phyloP scores from a whole-genome alignment of 2,329 filamentous ascomycete genomes.

The Tolypocladium cylindrosporum region DNA sequence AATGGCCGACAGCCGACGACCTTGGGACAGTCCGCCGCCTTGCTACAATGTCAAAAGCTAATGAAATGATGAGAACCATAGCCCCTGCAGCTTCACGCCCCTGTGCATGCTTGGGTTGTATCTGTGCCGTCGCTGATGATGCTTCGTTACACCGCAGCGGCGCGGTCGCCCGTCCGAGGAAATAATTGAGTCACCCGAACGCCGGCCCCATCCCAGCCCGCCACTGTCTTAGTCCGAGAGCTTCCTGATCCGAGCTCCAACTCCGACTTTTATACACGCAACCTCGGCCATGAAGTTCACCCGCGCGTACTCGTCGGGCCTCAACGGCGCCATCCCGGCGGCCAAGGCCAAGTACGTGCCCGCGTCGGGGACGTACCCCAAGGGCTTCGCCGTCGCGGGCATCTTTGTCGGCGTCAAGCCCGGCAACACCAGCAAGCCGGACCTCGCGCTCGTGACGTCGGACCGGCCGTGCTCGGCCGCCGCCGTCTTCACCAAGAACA shows the following conservation, averaged over 20 bases:
- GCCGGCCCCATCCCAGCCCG: background rate
- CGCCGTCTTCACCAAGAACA: slow-evolving; percentile 95
- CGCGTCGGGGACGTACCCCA: slow-evolving; percentile 73
- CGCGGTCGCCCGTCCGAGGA: background rate
- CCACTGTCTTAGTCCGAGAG: background rate
- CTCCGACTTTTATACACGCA: background rate
- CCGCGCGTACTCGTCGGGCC: slow-evolving; percentile 22
- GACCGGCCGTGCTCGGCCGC: slow-evolving; percentile 78
- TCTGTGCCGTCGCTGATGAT: background rate
- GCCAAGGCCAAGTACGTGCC: slow-evolving; percentile 90
- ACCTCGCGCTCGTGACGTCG: slow-evolving; percentile 81
- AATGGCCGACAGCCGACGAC: background rate
- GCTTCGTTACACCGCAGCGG: background rate
- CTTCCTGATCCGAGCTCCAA: background rate
- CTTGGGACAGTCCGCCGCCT: no score
- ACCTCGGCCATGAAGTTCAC: slow-evolving; percentile 20
- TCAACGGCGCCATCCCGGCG: slow-evolving; percentile 45
- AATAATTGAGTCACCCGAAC: background rate
- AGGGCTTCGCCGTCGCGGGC: slow-evolving; percentile 79
- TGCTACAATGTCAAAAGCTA: background rate
- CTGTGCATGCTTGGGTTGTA: background rate
- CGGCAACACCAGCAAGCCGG: slow-evolving; percentile 81
- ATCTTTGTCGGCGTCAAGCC: slow-evolving; percentile 91
- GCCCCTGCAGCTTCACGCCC: background rate
- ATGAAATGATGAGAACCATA: background rate